These are phyloP conservation scores for Cryptococcus neoformans DNA, from an alignment of 1,284 basidiomycete genomes.

Conservation along the genomic window DNA sequence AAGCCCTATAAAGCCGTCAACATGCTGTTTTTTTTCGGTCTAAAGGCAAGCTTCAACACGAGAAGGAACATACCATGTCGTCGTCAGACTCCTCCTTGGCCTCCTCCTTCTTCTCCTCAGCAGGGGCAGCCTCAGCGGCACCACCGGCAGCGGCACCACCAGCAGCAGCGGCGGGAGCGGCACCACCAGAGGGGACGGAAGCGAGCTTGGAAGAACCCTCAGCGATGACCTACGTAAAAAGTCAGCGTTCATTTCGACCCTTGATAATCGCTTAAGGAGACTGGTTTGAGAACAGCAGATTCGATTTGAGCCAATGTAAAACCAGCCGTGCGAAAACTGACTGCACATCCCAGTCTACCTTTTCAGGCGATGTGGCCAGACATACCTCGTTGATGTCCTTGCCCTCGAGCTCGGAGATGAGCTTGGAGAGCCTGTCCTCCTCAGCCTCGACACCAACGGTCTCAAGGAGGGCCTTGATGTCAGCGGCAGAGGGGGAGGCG, in stretches of 20 bases:
- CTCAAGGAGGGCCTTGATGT: constrained; percentile 85
- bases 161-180: constrained; percentile 61
- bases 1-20: constrained; percentile 58
- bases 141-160: constrained; percentile 55
- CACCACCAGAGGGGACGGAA: constrained; percentile 67
- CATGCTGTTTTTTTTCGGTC: neutral
- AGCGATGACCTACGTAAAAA: constrained; percentile 69
- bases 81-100: constrained; percentile 74
- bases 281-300: no score
- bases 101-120: constrained; percentile 77
- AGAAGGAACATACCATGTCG: constrained; percentile 70
- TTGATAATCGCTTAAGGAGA: constrained; percentile 29
- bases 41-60: neutral
- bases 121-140: constrained; percentile 61
- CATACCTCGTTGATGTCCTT: constrained; percentile 82
- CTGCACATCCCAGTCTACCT: neutral
- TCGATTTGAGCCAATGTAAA: no score
- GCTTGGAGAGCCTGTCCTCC: constrained; percentile 70
- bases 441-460: constrained; percentile 90
- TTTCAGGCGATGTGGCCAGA: constrained; percentile 4
- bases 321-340: no score
- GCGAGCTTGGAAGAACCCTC: constrained; percentile 81
- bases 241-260: no score
- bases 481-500: constrained; percentile 75
- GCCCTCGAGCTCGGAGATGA: constrained; percentile 89